Conservation (phyloP, 208 protist genomes). For the Herpetomonas tarakana region DNA sequence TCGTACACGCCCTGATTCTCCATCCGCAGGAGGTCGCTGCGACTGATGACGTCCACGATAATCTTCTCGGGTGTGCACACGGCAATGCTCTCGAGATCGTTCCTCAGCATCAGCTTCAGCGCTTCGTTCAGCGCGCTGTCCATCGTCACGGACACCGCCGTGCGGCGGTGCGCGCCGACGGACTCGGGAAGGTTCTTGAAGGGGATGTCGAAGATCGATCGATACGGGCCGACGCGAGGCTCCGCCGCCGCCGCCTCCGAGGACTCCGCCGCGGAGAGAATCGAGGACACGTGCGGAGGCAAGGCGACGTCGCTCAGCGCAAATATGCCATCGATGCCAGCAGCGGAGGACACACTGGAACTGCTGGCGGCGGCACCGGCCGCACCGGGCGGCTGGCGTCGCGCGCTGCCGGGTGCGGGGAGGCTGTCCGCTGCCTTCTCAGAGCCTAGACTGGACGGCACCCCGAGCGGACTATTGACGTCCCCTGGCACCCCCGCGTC, state of each 20-base stretch:
- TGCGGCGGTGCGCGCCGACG: slow-evolving; percentile 48
- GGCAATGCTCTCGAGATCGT: slow-evolving; percentile 72
- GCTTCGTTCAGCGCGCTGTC: slow-evolving; percentile 65
- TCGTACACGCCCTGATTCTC: slow-evolving; percentile 90
- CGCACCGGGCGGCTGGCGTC: background rate
- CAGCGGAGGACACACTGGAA: background rate
- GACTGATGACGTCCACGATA: slow-evolving; percentile 79
- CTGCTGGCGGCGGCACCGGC: background rate
- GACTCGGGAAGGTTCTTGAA: slow-evolving; percentile 61
- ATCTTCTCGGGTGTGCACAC: slow-evolving; percentile 39
- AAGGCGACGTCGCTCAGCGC: slow-evolving; percentile 36
- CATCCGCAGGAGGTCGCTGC: slow-evolving; percentile 82
- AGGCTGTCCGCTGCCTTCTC: background rate
- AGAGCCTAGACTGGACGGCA: background rate
- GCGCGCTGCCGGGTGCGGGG: background rate
- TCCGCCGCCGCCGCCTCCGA: slow-evolving; percentile 16
- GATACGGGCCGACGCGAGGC: slow-evolving; percentile 54
- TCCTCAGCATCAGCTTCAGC: slow-evolving; percentile 59
- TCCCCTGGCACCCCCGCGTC: background rate
- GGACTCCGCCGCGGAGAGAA: slow-evolving; percentile 37
- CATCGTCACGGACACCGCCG: slow-evolving; percentile 63
- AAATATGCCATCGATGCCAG: slow-evolving; percentile 8
- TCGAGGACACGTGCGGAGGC: slow-evolving; percentile 57
- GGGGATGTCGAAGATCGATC: slow-evolving; percentile 73
- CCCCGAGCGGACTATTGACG: background rate